Percentiles rank a stretch among this genome's conserved stretches.
These are phyloP conservation scores for Cryptosporidium sp. DNA, from an alignment of 169 alveolate genomes.

Conservation along the genomic window DNA sequence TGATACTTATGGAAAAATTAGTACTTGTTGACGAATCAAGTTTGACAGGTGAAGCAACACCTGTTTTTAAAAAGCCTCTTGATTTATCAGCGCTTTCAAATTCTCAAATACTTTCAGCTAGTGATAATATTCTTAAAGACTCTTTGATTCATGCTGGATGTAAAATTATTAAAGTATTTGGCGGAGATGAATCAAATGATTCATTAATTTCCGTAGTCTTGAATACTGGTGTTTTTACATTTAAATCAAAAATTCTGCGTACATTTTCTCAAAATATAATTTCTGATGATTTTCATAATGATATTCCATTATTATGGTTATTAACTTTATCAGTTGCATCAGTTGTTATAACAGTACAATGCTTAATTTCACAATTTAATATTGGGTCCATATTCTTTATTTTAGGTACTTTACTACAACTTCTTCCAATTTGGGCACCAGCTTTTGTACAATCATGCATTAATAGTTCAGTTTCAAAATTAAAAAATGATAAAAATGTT, in stretches of 20 bases:
- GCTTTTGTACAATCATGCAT: slow-evolving; percentile 35
- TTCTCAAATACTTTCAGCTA: not conserved
- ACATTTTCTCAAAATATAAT: not conserved
- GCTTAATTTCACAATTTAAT: slow-evolving; percentile 14
- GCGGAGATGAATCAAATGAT: not conserved
- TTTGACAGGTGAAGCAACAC: slow-evolving; percentile 90
- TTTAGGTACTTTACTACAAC: slow-evolving; percentile 65
- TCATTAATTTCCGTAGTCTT: not conserved
- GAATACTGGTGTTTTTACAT: slow-evolving; percentile 59
- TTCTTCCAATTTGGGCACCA: slow-evolving; percentile 73
- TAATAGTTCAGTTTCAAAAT: slow-evolving; percentile 6
- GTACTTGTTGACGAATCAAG: slow-evolving; percentile 88
- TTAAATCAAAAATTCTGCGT: slow-evolving; percentile 22
- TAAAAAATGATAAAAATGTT: not conserved
- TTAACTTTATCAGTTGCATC: slow-evolving; percentile 1
- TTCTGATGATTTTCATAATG: slow-evolving; percentile 33
- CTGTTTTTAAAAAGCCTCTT: slow-evolving; percentile 85
- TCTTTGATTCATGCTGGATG: slow-evolving; percentile 37
- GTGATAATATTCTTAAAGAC: slow-evolving; percentile 16
- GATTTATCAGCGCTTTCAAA: slow-evolving; percentile 48
- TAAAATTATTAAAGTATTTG: slow-evolving; percentile 19
- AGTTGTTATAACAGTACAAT: slow-evolving; percentile 19
- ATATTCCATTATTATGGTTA: slow-evolving; percentile 48
- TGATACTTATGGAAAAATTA: slow-evolving; percentile 85
- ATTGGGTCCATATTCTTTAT: slow-evolving; percentile 41